Base-by-base conservation (phyloP, 2,329 filamentous ascomycete genomes). In the Sporothrix schenckii region DNA sequence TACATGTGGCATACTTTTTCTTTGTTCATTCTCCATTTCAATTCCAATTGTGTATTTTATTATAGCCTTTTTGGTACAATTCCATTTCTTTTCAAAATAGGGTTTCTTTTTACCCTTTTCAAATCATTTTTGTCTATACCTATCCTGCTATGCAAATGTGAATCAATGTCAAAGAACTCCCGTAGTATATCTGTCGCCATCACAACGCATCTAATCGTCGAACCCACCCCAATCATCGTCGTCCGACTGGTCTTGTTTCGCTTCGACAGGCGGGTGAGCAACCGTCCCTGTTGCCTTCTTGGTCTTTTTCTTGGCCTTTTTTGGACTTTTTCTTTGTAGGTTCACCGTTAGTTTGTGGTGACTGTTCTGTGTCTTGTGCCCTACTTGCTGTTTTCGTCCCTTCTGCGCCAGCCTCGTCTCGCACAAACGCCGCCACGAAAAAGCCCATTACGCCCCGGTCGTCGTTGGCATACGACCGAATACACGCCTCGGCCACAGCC, bases 391-490 rank as follows among this genome's bases (percentile, higher is more conserved):
- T 13, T 49, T 49, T 34, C 27, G 21, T 14, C 5, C 9, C 66
- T 16, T 54, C 52, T 53, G 27, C 58, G 7, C 27, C 63, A 2
- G 16, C 53, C 5, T 41, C 68, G 16, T 91, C 87, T 68, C 92
- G 84, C 3, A 92, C 86, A 79, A 99, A 97, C 0, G 86, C 92
- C n/a, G 89, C 93, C 24, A 97, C 92, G 76, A 99, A 99, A 80
- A 99, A 98, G 0, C 95, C 94, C 87, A 97, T 97, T 0, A 94
- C 92, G 0, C 93, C 93, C 73, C 91, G 87, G 11, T 89, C 89
- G 75, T 94, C 93, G 34, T 88, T 91, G 75, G 94, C 92, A 79
- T 91, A 90, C 44, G 92, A 92, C 71, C 94, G 85, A 70, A 97
- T 90, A 76, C 93, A 97, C 2, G 86, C 91, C 34, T 94, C 89